These are phyloP conservation scores for Marchantia paleacea DNA, from an alignment of 225 moss, liverwort and hornwort genomes.

Conservation along the genomic window DNA sequence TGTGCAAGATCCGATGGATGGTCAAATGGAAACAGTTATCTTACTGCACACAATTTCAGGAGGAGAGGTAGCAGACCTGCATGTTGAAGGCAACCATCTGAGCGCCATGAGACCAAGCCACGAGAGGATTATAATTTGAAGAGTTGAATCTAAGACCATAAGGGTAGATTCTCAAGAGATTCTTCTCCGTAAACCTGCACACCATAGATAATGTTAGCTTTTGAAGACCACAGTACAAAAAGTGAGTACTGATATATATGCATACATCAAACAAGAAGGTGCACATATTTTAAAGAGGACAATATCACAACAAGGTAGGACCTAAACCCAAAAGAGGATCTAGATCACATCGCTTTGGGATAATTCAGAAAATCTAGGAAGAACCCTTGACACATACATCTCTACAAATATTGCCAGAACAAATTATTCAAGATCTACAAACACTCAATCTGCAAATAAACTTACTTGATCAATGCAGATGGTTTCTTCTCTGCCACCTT, in stretches of 20 bases:
- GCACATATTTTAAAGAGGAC: neutral
- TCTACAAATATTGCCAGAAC: too few species aligned
- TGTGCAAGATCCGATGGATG: neutral
- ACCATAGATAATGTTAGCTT: neutral
- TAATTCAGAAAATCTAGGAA: too few species aligned
- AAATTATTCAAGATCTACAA: too few species aligned
- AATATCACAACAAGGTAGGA: neutral
- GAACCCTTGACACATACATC: too few species aligned
- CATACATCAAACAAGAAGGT: neutral
- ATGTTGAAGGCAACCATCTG: constrained; percentile 97
- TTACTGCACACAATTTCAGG: neutral
- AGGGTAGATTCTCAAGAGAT: constrained; percentile 78
- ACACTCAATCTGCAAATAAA: neutral
- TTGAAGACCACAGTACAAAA: neutral
- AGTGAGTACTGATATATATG: neutral
- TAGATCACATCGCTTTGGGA: too few species aligned
- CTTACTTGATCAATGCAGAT: constrained; percentile 62
- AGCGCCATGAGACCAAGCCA: constrained; percentile 82
- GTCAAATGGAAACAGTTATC: neutral
- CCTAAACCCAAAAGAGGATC: neutral
- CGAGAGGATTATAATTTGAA: constrained; percentile 80
- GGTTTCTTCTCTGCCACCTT: constrained; percentile 61
- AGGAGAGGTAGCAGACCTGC: constrained; percentile 49
- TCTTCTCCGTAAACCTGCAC: constrained; percentile 70
- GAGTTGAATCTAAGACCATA: constrained; percentile 79